Percentiles rank a stretch among this genome's conserved stretches.
These are phyloP conservation scores for Thermochaetoides dissita DNA, from an alignment of 2,329 filamentous ascomycete species.

Conservation along the genomic window DNA sequence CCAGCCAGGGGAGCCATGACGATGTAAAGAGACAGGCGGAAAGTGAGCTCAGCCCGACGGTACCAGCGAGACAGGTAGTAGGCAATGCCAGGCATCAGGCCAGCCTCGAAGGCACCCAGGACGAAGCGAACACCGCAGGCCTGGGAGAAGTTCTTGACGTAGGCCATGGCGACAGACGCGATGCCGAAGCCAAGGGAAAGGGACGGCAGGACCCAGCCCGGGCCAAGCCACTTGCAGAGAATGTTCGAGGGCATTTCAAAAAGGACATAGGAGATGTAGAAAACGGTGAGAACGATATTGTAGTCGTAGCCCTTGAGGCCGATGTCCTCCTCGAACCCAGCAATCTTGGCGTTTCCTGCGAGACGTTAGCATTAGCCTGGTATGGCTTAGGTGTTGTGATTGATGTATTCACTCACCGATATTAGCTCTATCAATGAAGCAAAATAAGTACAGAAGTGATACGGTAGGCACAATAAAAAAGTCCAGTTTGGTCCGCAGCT, in stretches of 20 bases:
- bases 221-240: conserved; percentile 47
- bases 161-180: conserved; percentile 42
- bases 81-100: conserved; percentile 47
- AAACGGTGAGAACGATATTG: conserved; percentile 44
- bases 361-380: not conserved
- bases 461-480: conserved; percentile 48
- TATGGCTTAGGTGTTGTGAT: not conserved
- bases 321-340: conserved; percentile 41
- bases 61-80: conserved; percentile 53
- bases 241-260: conserved; percentile 50
- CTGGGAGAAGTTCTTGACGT: conserved; percentile 34
- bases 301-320: conserved; percentile 42
- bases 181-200: conserved; percentile 43
- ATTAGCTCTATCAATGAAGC: conserved; percentile 57
- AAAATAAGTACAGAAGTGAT: conserved; percentile 51
- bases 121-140: conserved; percentile 42
- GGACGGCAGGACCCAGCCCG: conserved; percentile 46
- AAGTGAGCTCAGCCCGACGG: conserved; percentile 44
- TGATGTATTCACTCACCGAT: conserved; percentile 34
- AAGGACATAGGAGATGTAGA: conserved; percentile 49
- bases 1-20: conserved; percentile 50
- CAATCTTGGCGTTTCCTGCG: conserved; percentile 43
- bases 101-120: conserved; percentile 46
- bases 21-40: conserved; percentile 47
- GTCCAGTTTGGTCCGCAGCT: conserved; percentile 48